Base-by-base conservation (phyloP, 1,139 yeast species). In the Yarrowia galli region DNA sequence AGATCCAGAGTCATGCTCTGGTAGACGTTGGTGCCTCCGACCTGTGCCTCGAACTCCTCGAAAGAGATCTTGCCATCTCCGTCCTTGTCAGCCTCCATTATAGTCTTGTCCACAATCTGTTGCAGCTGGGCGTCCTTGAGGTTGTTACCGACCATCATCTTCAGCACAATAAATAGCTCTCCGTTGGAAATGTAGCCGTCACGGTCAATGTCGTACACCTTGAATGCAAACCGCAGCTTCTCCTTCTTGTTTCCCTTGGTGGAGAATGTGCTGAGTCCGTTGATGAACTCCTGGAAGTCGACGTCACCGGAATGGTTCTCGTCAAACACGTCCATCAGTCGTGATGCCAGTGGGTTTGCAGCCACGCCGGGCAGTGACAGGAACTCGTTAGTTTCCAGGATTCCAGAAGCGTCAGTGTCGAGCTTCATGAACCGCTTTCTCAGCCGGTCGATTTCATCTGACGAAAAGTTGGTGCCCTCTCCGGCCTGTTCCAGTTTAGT, bases 101-200 rank as follows among this genome's bases (percentile, higher is more conserved):
- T 92, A 0, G 99, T 92, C 78, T 96, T 87, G 77, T 96, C 99
- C 18, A 93, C 98, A 69, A 93, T 86, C 78, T 95, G 99, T 77
- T 96, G 99, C 71, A 96, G 82, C 75, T 95, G 98, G 46, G 86
- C 88, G 70, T 91, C 97, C 71, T 88, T 89, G 69, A 96, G 80
- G 75, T 95, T 93, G 74, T 87, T 89, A 3, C 98, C 99, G 49
- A 95, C 99, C 99, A 96, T 96, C 87, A 92, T 91, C 79, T 95
- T 91, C 81, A 96, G 83, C 56, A 96, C 98, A 64, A 95, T 84
- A 75, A 89, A 96, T 69, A 96, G 80, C 78, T 96, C 99, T 25
- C 99, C 99, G 75, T 95, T 95, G 5, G 98, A 93, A 60, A 96
- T 91, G 75, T 77, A 92, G 0, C 99, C 99, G 76, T 96, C 99